Evolutionary conservation across 1,139 yeast genomes (phyloP), one percentile per base, ranked within the genome.

Genomic region (Sugiyamaella japonica): DNA sequence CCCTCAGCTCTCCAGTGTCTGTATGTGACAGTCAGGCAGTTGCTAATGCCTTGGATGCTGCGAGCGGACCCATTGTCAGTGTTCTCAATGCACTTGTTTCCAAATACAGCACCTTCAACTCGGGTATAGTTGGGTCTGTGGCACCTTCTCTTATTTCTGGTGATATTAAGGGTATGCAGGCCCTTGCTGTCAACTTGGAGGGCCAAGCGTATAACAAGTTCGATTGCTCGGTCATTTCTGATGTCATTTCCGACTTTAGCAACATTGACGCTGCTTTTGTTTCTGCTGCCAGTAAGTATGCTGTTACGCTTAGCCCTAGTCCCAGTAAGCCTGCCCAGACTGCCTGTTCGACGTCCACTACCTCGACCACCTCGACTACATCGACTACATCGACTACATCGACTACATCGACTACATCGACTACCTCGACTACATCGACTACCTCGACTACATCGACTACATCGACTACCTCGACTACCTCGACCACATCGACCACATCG

Each of bases 231-330:
- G 38, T 41, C 13, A 32, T 51, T 20, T 32, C 31, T 16, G 39
- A 20, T 7, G 39, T 51, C n/a, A 29, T 40, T 8, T 9, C 36
- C 9, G 46, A 16, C 28, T 54, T 54, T 42, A n/a, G n/a, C 15
- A 13, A 40, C n/a, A 47, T 54, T 31, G 48, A 54, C 36, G 31
- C 45, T 31, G 57, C 40, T n/a, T 54, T 54, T 34, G 9, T 44
- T 12, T 31, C 50, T 29, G 57, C 52, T n/a, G 45, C 50, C 16
- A 36, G 38, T 7, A 44, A 40, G 8, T 54, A 54, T 43, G 38
- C 50, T 29, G 47, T 48, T 9, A 12, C 53, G 7, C 12, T 32
- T 2, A 7, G 13, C 20, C 39, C 52, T 23, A 37, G 44, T 15
- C 36, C 49, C 4, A 13, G 16, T n/a, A 28, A 40, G 16, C 31